Conservation (phyloP, 2,329 filamentous ascomycete genomes). For the Chaetomiaceae sp. region DNA sequence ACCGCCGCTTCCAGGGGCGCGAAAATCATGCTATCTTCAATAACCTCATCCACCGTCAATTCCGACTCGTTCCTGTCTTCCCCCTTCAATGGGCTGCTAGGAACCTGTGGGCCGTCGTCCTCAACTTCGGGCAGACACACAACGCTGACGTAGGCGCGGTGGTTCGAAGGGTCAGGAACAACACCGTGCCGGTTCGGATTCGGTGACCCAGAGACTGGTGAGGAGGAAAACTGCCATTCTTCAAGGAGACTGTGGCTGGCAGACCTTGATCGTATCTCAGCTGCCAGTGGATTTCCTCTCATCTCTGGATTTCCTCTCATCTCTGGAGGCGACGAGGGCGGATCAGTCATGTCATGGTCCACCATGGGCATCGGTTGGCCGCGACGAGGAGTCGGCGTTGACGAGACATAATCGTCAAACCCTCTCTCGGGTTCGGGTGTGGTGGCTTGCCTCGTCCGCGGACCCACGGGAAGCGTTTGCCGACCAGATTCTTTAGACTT, state of each 20-base stretch:
- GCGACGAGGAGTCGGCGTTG: constrained; percentile 57
- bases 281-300: constrained; percentile 48
- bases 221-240: constrained; percentile 53
- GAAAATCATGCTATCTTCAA: constrained; percentile 24
- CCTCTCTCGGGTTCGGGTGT: constrained; percentile 44
- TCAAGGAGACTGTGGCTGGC: constrained; percentile 38
- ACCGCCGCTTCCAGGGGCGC: neutral
- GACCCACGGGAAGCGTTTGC: constrained; percentile 2
- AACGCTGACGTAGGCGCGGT: constrained; percentile 22
- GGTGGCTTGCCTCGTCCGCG: constrained; percentile 30
- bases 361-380: constrained; percentile 48
- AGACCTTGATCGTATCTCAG: constrained; percentile 49
- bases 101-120: constrained; percentile 5
- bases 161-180: constrained; percentile 23
- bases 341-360: constrained; percentile 47
- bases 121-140: constrained; percentile 20
- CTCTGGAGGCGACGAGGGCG: constrained; percentile 56
- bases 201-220: constrained; percentile 51
- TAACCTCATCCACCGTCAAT: constrained; percentile 19
- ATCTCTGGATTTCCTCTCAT: constrained; percentile 51
- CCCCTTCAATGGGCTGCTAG: constrained; percentile 6
- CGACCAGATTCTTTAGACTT: constrained; percentile 15
- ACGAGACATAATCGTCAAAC: constrained; percentile 52
- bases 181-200: constrained; percentile 31
- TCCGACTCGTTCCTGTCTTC: constrained; percentile 7